Evolutionary conservation across 192 early-diverging fungal species (phyloP), one percentile per base, ranked within the genome.

Genomic region (Lobosporangium transversale): DNA sequence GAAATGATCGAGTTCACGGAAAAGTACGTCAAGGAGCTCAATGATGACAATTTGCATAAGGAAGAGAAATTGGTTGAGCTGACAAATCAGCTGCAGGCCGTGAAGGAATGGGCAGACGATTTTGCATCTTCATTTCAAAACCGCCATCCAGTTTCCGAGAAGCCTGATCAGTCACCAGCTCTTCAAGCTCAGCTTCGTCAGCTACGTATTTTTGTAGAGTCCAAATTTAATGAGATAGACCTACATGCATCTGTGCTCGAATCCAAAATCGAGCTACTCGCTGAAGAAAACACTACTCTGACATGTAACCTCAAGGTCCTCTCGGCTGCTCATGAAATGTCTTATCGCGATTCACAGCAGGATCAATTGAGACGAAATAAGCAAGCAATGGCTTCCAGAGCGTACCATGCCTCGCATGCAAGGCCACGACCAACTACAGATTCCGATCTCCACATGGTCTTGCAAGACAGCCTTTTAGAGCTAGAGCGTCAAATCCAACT

Each of bases 21-120:
- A 42, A 23, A 20, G 0, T 76, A 76, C 32, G 58, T 57, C 64
- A 76, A 62, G 37, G 64, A 65, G 21, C 53, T 76, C 29, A 66
- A 57, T 24, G 65, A 76, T 14, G 64, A 76, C 7, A 40, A 67
- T 17, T 15, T 67, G 10, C 64, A 67, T 4, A 62, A 66, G 53
- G 64, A 66, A 2, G 73, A 76, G 31, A 40, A 50, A 17, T 10
- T 62, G 23, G 12, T 21, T 0, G 56, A 53, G 11, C 17, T 74
- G 24, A 26, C 29, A 40, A 54, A 20, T 26, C 45, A 59, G 31
- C 42, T 74, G 0, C 36, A 35, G 50, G 62, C 49, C 10, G 56
- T 53, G 6, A 20, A 31, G 11, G 51, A 24, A 21, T 74, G 70
- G 70, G 51, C 56, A 0, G 57, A 60, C 12, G 70, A 74, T 40